Base-by-base conservation (phyloP, 176 grass and related monocot genomes). In the Miscanthus lutarioriparius region DNA sequence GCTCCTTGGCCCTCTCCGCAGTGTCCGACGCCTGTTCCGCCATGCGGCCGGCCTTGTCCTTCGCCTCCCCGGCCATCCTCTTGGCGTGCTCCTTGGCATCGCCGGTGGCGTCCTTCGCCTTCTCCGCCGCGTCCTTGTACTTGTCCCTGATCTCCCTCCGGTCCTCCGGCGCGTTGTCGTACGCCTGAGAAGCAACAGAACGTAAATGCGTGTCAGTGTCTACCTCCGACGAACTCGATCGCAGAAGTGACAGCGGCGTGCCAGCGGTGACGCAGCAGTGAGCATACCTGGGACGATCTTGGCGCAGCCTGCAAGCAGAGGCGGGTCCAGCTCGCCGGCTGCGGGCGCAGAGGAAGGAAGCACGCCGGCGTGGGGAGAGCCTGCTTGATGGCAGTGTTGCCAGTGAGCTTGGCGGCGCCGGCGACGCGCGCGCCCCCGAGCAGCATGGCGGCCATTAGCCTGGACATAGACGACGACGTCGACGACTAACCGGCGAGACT, bases 281-380 rank as follows among this genome's bases (percentile, higher is more conserved):
- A 1, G 25, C 23, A 20, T 67, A 97, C 95, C 95, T 91, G 90
- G 47, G 90, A 95, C 33, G 92, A 94, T 39, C 78, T 90, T 38
- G 74, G 87, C 7, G 84, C 87, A 4, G 84, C 41, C 37, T 93
- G 95, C 67, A 97, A 37, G 89, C 86, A 90, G 43, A 95, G 87
- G 39, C 84, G 84, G 74, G 76, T 82, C 67, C 90, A 86, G 67
- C 63, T 85, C 66, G 61, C 76, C 20, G 65, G 41, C 8, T 44
- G 86, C 36, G 80, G 45, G n/a, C 72, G 68, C 19, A 86, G 83
- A 72, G 63, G 41, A 56, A 83, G 80, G 59, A 91, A 76, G 78
- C 40, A 80, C 15, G 75, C 75, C 63, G 82, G 87, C 20, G 54
- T 49, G 12, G 74, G 71, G 3, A 82, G 58, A 33, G 83, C 65